These are phyloP conservation scores for Byssoonygena ceratinophila DNA, from an alignment of 2,329 filamentous ascomycete species.

Conservation along the genomic window DNA sequence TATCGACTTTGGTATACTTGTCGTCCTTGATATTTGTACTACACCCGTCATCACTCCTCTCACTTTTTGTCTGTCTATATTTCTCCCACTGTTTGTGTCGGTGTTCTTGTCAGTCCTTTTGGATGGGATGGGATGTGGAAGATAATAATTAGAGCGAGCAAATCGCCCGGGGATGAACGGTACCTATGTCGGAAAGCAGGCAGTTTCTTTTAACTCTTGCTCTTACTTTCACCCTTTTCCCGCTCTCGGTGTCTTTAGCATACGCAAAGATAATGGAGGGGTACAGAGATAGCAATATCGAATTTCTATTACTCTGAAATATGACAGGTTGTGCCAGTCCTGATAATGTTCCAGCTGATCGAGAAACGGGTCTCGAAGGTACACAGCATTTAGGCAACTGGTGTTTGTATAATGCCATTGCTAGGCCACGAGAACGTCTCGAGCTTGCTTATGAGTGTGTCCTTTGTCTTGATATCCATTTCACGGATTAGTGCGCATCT, in stretches of 20 bases:
- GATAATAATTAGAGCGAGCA: not conserved
- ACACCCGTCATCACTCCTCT: not conserved
- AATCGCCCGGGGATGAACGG: not conserved
- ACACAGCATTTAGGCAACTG: too few relatives aligned
- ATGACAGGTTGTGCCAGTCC: too few relatives aligned
- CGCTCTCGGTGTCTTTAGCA: not conserved
- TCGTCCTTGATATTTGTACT: too few relatives aligned
- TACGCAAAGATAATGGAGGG: not conserved
- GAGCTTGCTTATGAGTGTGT: too few relatives aligned
- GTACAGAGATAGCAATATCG: too few relatives aligned
- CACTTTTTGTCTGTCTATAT: not conserved
- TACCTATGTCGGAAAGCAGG: not conserved
- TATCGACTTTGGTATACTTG: too few relatives aligned
- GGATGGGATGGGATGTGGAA: not conserved
- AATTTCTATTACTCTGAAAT: too few relatives aligned
- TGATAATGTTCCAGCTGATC: too few relatives aligned
- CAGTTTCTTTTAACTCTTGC: not conserved
- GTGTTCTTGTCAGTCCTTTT: not conserved
- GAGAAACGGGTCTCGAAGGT: too few relatives aligned
- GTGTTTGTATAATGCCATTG: too few relatives aligned
- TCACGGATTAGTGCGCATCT: conserved; percentile 9
- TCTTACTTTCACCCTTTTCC: not conserved
- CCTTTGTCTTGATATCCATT: conserved; percentile 3
- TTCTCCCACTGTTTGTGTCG: not conserved
- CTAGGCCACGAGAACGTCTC: too few relatives aligned